Base-by-base conservation (phyloP, 164 flowering plant genomes). In the Dillenia suffruticosa region DNA sequence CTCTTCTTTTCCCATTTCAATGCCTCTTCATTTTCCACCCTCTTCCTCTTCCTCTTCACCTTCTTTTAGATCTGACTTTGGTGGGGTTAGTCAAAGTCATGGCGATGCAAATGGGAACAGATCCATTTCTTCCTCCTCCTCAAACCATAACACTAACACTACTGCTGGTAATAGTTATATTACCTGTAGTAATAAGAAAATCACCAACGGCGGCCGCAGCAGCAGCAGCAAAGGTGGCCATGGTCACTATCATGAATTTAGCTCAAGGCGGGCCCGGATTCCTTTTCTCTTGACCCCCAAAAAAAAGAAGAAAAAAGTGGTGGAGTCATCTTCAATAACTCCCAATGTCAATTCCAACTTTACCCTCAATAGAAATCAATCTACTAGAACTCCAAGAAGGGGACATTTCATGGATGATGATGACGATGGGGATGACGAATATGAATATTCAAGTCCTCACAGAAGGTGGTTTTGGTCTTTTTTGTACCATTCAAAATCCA, bases 381-480 rank as follows among this genome's bases (percentile, higher is more conserved):
- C 96, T 12, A 81, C 92, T 0, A 60, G 87, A 0, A 71, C 83
- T 4, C 78, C 83, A 1, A 62, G 77, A 19, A 56, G 75, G 9
- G 71, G 71, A 2, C 79, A 68, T 22, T 72, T 72, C 64, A 45
- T 75, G 15, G 82, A 76, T 43, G 65, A 26, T 14, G 66, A 63
- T n/a, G 72, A 32, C 7, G 40, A 32, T 32, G 40, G 0, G 40
- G 6, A 32, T 32, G 40, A 32, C 40, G 40, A 65, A 10, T 56
- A 54, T 58, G 64, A 60, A 0, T 67, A 64, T 16, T 62, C 53
- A 12, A 77, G 79, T 54, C 82, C 79, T 0, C 71, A 79, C 24
- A 82, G 67, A 50, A 68, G 79, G 67, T 70, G 94, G 10, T 89
- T 93, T 60, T 89, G 97, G 98, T 90, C 96, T 5, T 90, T 93